Base-by-base conservation (phyloP, 148 eudicot species). In the Chenopodium berlandieri region DNA sequence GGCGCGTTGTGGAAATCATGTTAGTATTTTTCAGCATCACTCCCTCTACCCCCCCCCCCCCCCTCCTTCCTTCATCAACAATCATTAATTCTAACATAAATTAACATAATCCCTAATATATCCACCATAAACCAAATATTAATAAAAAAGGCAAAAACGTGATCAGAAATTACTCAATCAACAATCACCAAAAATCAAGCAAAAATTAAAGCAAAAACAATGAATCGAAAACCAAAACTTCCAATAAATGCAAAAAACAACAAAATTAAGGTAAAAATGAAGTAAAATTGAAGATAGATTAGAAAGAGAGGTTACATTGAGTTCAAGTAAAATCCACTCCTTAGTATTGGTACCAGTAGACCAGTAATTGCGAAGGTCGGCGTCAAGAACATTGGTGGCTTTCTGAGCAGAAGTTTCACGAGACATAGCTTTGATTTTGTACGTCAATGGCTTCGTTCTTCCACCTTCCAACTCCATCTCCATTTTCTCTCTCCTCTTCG, bases 321-420 rank as follows among this genome's bases (percentile, higher is more conserved):
- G 92, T 75, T 93, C 93, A 75, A 93, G 94, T 68, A 93, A 84
- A 87, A 93, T 93, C 97, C 97, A 93, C 81, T 93, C 97, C 32
- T 93, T 93, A 75, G 97, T 93, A 63, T 93, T 93, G 68, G 97
- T 91, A 52, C 80, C 94, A 75, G 97, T 87, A 48, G 94, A 93
- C 97, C 97, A 93, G 83, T 91, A 93, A 78, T 82, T 93, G 17
- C 97, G 93, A 60, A 93, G 97, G 87, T 93, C 97, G 19, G 84
- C 73, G 66, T 91, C 97, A 46, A 91, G 87, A 58, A 93, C 79
- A 77, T 93, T 86, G 13, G 84, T 23, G 47, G 90, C 92, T 88
- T 93, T 93, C 80, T 93, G 97, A 32, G 92, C 66, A 20, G 92
- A 83, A 1, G 97, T 90, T 81, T 93, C 97, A 47, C 97, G 88